Conservation (phyloP, 768 basidiomycete species). For the Leucocoprinus birnbaumii region DNA sequence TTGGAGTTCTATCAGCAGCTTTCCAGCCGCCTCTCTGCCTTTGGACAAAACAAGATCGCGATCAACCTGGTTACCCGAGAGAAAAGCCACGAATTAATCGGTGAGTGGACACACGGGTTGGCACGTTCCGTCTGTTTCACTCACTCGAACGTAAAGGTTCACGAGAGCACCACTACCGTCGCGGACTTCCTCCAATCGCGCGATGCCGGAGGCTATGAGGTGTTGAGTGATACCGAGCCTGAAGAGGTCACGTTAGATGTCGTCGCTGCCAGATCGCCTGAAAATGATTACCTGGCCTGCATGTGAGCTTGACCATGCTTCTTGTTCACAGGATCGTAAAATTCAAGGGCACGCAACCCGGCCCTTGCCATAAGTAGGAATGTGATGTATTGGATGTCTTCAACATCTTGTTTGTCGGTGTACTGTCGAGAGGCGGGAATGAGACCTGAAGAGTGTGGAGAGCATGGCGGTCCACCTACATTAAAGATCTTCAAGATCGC, state of each 20-base stretch:
- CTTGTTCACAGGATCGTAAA: constrained; percentile 73
- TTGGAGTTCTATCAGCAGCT: constrained; percentile 77
- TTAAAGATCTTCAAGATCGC: constrained; percentile 82
- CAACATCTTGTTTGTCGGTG: constrained; percentile 59
- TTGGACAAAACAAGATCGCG: constrained; percentile 61
- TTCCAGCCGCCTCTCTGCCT: constrained; percentile 66
- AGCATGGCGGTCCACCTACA: constrained; percentile 33
- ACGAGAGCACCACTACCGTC: constrained; percentile 54
- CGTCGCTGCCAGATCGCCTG: not conserved
- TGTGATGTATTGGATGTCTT: constrained; percentile 78
- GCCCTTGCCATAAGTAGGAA: constrained; percentile 87
- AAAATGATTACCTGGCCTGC: constrained; percentile 69
- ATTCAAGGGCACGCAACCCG: constrained; percentile 77
- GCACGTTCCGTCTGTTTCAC: constrained; percentile 18
- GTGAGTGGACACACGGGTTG: not conserved
- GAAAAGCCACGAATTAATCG: not conserved
- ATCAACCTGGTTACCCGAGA: constrained; percentile 52
- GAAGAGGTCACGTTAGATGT: not conserved
- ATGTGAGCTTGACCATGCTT: constrained; percentile 91
- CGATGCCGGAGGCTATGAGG: constrained; percentile 70
- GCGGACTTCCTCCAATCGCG: constrained; percentile 65
- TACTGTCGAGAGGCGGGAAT: constrained; percentile 51
- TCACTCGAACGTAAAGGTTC: constrained; percentile 67
- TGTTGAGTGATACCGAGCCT: constrained; percentile 84
- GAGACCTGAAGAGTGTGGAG: not conserved